Conservation (phyloP, 805 yeast species). For the Schizosaccharomyces octosporus region DNA sequence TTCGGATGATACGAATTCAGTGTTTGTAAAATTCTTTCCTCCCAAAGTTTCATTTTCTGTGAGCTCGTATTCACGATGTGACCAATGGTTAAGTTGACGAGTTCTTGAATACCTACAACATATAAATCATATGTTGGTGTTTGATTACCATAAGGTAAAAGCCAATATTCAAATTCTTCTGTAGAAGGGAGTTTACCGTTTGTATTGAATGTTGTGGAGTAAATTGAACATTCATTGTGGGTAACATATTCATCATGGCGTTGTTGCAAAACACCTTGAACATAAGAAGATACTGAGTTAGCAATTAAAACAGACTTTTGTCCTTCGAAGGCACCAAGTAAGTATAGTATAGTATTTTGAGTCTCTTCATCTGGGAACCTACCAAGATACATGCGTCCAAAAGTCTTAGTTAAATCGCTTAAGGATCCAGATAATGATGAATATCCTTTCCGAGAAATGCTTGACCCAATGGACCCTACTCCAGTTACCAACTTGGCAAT, state of each 20-base stretch:
- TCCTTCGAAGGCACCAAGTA: neutral
- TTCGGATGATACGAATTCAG: neutral
- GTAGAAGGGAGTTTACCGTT: neutral
- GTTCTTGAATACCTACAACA: neutral
- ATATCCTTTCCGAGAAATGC: neutral
- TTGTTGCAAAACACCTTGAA: neutral
- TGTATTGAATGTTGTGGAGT: neutral
- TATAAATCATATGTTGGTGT: neutral
- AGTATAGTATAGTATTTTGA: neutral
- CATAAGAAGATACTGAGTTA: neutral
- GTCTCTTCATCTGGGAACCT: neutral
- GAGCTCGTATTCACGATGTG: neutral
- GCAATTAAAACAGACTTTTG: neutral
- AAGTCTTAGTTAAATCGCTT: neutral
- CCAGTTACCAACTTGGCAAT: neutral
- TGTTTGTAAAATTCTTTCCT: neutral
- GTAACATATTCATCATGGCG: neutral
- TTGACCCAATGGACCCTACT: neutral
- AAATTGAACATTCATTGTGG: neutral
- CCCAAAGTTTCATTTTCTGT: neutral
- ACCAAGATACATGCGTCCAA: neutral
- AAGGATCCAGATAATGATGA: neutral
- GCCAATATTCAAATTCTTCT: neutral
- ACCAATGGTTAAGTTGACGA: neutral
- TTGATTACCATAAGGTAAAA: neutral